Base-by-base conservation (phyloP, 306 rosid genomes). In the Albizia julibrissin region DNA sequence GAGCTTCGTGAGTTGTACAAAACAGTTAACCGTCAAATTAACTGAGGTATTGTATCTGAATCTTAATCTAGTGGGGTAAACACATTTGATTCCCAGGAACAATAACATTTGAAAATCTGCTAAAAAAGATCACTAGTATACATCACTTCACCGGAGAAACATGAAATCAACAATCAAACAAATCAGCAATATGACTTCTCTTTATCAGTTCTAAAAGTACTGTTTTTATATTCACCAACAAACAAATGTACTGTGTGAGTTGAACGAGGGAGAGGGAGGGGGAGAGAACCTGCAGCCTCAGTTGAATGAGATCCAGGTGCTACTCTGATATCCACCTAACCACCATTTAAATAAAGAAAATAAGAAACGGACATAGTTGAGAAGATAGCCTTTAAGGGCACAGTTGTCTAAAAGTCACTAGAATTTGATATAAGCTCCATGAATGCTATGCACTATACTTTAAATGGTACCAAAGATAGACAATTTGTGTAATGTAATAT, bases 221-320 rank as follows among this genome's bases (percentile, higher is more conserved):
- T 11, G 46, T 11, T n/a, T 50, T 54, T 8, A 21, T 8, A 54
- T 54, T 54, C 61, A 22, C 65, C 12, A 5, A 44, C 34, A 75
- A 10, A 49, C 19, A 79, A 40, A 74, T n/a, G 40, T n/a, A 74
- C 22, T 39, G 68, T 22, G 13, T 43, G 47, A 43, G 46, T 43
- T 43, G 14, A 43, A 43, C 13, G 47, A 26, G 69, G 11, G 34
- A 61, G 18, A 13, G 18, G 27, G 34, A 73, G 24, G 39, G 59
- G 9, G 68, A 75, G 75, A 66, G 59, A 82, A 96, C 99, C 97
- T 68, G 94, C 91, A 79, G 91, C 92, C 90, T 93, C 97, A 49
- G 97, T 92, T 24, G 98, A 88, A 88, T 96, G 98, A 68, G 99
- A 93, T 86, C 99, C 95, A 34, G 97, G 99, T 40, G 97, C 99